Evolutionary conservation across 345 rosid genomes (phyloP).

Genomic region (Alliaria petiolata): DNA sequence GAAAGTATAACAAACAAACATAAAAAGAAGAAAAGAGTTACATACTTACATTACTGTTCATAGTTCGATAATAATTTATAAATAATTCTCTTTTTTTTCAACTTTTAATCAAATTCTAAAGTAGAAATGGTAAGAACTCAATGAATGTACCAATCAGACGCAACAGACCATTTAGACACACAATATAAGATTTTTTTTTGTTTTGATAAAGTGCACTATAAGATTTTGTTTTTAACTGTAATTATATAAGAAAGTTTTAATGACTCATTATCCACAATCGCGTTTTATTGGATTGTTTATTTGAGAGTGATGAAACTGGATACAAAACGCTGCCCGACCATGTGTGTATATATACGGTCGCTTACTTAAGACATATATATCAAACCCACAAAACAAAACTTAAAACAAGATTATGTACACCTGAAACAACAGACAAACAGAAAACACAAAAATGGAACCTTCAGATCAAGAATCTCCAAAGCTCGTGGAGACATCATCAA

Average conservation of each 20-base stretch:
- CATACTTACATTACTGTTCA: background rate
- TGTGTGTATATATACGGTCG: constrained; percentile 24
- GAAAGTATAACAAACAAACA: background rate
- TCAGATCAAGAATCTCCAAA: constrained; percentile 24
- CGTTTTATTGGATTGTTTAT: constrained; percentile 4
- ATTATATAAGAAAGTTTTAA: background rate
- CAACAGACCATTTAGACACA: background rate
- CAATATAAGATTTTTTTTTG: background rate
- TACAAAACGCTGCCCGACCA: constrained; percentile 1
- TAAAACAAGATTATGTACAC: constrained; percentile 7
- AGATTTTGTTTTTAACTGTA: background rate
- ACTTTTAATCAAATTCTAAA: no score
- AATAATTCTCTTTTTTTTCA: background rate
- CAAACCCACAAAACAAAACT: constrained; percentile 2
- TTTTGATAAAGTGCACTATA: no score
- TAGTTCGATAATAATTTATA: background rate
- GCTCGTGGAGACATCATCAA: constrained; percentile 21
- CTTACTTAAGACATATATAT: constrained; percentile 16
- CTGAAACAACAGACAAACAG: constrained; percentile 23
- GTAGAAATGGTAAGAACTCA: background rate
- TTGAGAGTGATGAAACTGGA: background rate
- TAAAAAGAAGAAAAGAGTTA: no score
- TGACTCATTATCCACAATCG: constrained; percentile 25
- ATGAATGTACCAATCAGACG: constrained; percentile 11
- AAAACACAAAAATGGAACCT: constrained; percentile 5